Percentiles rank a stretch among this genome's conserved stretches.
Evolutionary conservation across 2,329 filamentous ascomycete genomes (phyloP).

Genomic region (Ophiostoma sp.): DNA sequence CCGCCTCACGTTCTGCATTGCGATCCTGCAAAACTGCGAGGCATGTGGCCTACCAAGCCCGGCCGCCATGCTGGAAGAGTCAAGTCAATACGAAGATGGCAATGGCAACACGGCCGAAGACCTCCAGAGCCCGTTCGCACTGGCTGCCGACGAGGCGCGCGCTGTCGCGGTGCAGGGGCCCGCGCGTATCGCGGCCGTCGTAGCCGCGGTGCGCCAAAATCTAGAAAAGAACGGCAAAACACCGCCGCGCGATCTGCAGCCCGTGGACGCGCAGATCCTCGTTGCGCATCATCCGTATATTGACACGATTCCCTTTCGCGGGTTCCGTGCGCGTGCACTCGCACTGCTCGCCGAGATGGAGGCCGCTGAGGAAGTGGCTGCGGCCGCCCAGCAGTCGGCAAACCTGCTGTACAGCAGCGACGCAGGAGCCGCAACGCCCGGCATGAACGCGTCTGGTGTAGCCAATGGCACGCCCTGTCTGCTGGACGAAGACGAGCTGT

Average conservation of each 20-base stretch:
- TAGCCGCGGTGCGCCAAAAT: constrained; percentile 27
- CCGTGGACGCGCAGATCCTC: constrained; percentile 33
- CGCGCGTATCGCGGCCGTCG: constrained; percentile 26
- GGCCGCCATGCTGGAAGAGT: constrained; percentile 28
- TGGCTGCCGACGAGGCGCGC: constrained; percentile 28
- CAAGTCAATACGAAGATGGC: constrained; percentile 21
- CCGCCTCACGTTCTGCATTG: constrained; percentile 32
- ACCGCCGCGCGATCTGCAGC: constrained; percentile 32
- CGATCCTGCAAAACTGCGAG: constrained; percentile 36
- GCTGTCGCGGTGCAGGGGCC: constrained; percentile 28
- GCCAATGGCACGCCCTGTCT: constrained; percentile 15
- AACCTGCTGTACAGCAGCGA: neutral
- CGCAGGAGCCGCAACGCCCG: neutral
- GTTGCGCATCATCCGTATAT: constrained; percentile 36
- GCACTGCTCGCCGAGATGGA: constrained; percentile 26
- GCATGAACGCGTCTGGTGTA: neutral
- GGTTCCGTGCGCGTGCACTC: constrained; percentile 33
- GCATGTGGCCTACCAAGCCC: constrained; percentile 32
- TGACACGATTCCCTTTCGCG: constrained; percentile 34
- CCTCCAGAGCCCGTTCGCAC: constrained; percentile 33
- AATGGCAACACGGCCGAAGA: neutral
- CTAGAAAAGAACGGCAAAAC: constrained; percentile 24
- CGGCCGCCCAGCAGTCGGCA: constrained; percentile 5
- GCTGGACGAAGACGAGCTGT: constrained; percentile 36
- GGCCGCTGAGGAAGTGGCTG: constrained; percentile 17